Percentiles rank a stretch among this genome's conserved stretches.
These are phyloP conservation scores for Chaetoceros muelleri DNA, from an alignment of 108 stramenopile genomes.

Conservation along the genomic window DNA sequence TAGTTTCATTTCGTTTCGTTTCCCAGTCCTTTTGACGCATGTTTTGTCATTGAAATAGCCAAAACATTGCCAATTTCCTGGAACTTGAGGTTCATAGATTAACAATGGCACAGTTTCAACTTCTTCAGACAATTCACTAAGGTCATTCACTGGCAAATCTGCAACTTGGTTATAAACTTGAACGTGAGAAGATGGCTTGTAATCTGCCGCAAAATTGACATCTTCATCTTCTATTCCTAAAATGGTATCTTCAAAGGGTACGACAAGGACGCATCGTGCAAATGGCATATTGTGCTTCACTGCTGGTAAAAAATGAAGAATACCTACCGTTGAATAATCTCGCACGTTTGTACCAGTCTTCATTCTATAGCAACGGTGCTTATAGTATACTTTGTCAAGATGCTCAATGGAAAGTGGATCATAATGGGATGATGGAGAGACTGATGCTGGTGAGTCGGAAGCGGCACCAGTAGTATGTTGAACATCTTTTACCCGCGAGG, in stretches of 20 bases:
- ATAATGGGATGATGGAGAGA: no score
- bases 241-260: conserved; percentile 15
- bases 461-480: no score
- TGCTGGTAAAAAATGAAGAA: no score
- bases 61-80: conserved; percentile 16
- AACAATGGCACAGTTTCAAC: conserved; percentile 11
- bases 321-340: no score
- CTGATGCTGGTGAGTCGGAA: no score
- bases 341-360: no score
- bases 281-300: no score
- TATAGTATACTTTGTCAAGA: no score
- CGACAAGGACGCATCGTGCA: conserved; percentile 17
- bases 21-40: background rate
- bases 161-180: conserved; percentile 12
- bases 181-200: conserved; percentile 1
- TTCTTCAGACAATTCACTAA: conserved; percentile 6
- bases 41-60: conserved; percentile 20
- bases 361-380: no score
- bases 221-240: conserved; percentile 21
- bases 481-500: no score
- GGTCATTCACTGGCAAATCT: conserved; percentile 6
- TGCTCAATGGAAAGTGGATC: no score
- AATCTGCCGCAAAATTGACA: conserved; percentile 5
- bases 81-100: conserved; percentile 19
- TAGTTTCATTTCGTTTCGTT: background rate